Evolutionary conservation across 768 basidiomycete species (phyloP).

Genomic region (Hysterangium stoloniferum): DNA sequence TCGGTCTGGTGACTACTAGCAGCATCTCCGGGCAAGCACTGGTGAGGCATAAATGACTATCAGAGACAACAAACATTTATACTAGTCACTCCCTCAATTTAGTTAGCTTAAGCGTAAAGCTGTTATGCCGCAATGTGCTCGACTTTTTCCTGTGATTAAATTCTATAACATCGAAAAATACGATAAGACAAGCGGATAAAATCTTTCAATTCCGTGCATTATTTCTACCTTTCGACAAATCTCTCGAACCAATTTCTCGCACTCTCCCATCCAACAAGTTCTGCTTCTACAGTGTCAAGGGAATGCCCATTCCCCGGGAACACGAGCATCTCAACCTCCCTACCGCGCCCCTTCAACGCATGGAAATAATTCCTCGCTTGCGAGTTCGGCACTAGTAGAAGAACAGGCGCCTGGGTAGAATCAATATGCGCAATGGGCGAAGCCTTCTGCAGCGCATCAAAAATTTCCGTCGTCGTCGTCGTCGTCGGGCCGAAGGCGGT

Average conservation of each 20-base stretch:
- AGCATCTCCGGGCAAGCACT: too few relatives aligned
- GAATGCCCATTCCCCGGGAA: slow-evolving; percentile 60
- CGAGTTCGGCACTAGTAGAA: slow-evolving; percentile 52
- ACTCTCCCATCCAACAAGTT: slow-evolving; percentile 43
- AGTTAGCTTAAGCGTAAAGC: too few relatives aligned
- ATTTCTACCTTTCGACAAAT: slow-evolving; percentile 32
- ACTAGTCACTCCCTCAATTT: too few relatives aligned
- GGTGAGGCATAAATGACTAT: too few relatives aligned
- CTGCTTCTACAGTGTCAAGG: slow-evolving; percentile 31
- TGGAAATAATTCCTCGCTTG: slow-evolving; percentile 62
- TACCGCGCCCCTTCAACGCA: slow-evolving; percentile 41
- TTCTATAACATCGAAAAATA: too few relatives aligned
- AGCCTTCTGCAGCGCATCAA: slow-evolving; percentile 34
- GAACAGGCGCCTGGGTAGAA: slow-evolving; percentile 42
- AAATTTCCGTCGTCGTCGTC: slow-evolving; percentile 39
- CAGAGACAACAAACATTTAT: too few relatives aligned
- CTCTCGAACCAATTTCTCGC: slow-evolving; percentile 43
- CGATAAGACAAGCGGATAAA: too few relatives aligned
- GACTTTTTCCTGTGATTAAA: too few relatives aligned
- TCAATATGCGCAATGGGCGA: slow-evolving; percentile 54
- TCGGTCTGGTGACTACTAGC: too few relatives aligned
- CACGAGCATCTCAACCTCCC: slow-evolving; percentile 47
- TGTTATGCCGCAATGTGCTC: too few relatives aligned
- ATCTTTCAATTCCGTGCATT: too few relatives aligned
- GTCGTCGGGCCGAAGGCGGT: slow-evolving; percentile 28